These are phyloP conservation scores for Globisporangium orthogonon DNA, from an alignment of 352 stramenopile species.

Conservation along the genomic window DNA sequence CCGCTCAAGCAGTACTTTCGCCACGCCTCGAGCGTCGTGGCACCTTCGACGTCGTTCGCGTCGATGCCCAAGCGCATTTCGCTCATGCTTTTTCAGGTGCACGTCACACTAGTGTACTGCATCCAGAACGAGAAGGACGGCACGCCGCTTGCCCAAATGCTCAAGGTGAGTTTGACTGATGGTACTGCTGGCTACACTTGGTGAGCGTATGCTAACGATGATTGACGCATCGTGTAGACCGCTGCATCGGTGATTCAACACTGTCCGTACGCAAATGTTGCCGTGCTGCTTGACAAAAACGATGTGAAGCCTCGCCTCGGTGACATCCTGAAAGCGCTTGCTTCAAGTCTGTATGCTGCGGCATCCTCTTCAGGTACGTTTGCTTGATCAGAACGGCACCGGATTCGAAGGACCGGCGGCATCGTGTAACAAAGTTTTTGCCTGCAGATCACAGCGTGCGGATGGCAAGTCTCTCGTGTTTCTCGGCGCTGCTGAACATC, in stretches of 20 bases:
- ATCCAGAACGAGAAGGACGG: constrained; percentile 76
- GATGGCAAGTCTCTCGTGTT: constrained; percentile 72
- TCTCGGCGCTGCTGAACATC: constrained; percentile 72
- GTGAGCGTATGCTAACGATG: neutral
- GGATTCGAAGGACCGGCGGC: neutral
- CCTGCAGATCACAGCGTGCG: constrained; percentile 66
- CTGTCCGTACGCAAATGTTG: constrained; percentile 70
- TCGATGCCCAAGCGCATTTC: constrained; percentile 80
- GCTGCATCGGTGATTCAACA: constrained; percentile 66
- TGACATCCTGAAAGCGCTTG: constrained; percentile 59
- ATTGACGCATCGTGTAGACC: constrained; percentile 23
- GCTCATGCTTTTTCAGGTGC: constrained; percentile 80
- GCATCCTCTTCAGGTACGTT: constrained; percentile 47
- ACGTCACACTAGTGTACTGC: constrained; percentile 75
- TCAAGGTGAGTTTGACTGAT: constrained; percentile 43
- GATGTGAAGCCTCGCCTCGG: constrained; percentile 47
- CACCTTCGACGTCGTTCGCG: constrained; percentile 68
- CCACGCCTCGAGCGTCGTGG: constrained; percentile 32
- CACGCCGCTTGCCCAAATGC: constrained; percentile 44
- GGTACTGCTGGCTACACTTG: neutral
- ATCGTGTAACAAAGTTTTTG: neutral
- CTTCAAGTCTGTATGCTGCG: constrained; percentile 60
- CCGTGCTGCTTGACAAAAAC: constrained; percentile 35
- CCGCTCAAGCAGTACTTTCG: constrained; percentile 79
- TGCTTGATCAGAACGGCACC: neutral